Evolutionary conservation across 2,329 filamentous ascomycete genomes (phyloP), one percentile per base, ranked within the genome.

Genomic region (Pleurostoma richardsiae): DNA sequence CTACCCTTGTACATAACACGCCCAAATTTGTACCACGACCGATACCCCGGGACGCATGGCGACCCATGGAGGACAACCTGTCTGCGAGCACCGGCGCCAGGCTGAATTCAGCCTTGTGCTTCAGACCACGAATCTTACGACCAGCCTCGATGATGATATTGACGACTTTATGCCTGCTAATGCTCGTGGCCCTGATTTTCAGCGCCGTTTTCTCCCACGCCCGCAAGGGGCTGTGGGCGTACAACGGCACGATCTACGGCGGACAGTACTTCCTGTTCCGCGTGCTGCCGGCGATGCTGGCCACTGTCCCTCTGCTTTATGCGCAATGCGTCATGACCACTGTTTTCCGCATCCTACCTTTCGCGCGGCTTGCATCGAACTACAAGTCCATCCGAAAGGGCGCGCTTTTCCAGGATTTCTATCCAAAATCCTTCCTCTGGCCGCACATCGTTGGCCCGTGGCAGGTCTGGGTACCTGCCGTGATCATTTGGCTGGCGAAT

Each of bases 261-360:
- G 76, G 76, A 6, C 77, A 83, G 53, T 96, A 95, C 66, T 96
- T 96, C 62, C 66, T 95, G 41, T 94, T 95, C 63, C 80, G 90
- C 51, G 88, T 95, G 53, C 69, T 96, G 2, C 91, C 92, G 3
- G 89, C 90, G 47, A 70, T 95, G 0, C 60, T 95, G 10, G 88
- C 84, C 0, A 82, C 82, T 26, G 54, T 85, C 10, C 68, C 95
- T 33, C 73, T 94, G 41, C 63, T 96, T 5, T 95, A 88, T 73
- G 77, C 88, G 1, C 85, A 95, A 57, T 80, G 83, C 54, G 72
- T 96, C 38, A 79, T 90, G 55, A 75, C 78, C 1, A 82, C 90
- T 3, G 77, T 90, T n/a, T 82, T 86, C 52, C 83, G 92, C 48
- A 79, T 88, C 10, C 72, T 87, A 38, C 91, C 91, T 0, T 95